phyloP scores from a whole-genome alignment of 306 rosid genomes.

The apple (Malus domestica) region DNA sequence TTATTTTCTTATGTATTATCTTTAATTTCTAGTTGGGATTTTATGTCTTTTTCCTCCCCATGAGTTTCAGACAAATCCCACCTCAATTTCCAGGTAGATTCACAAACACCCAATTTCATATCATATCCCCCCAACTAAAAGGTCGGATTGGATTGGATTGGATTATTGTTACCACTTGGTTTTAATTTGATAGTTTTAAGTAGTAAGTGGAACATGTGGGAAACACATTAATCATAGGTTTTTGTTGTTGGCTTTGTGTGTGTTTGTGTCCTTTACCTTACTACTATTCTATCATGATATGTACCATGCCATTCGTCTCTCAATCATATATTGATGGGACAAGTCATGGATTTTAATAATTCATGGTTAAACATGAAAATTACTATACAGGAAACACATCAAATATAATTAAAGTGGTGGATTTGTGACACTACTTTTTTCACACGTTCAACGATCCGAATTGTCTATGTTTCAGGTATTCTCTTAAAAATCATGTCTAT shows the following conservation, averaged over 20 bases:
- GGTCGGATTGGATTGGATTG: conserved; percentile 15
- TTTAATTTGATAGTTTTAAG: conserved; percentile 19
- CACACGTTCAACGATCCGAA: no score
- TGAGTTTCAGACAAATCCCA: conserved; percentile 60
- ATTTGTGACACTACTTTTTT: no score
- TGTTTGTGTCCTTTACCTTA: neutral
- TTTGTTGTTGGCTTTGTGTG: conserved; percentile 15
- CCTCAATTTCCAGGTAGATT: conserved; percentile 95
- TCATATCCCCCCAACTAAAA: conserved; percentile 33
- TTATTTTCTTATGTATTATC: conserved; percentile 5
- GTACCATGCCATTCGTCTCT: conserved; percentile 5
- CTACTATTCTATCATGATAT: neutral
- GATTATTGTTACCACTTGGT: neutral
- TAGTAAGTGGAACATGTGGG: conserved; percentile 22
- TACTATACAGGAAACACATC: neutral
- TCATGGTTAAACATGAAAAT: neutral
- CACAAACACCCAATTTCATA: conserved; percentile 43
- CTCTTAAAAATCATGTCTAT: no score
- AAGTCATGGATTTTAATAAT: neutral
- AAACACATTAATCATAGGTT: conserved; percentile 26
- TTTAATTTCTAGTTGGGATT: conserved; percentile 21
- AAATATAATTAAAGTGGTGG: neutral
- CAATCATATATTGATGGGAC: conserved; percentile 20
- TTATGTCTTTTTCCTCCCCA: conserved; percentile 36
- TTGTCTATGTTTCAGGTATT: rapidly evolving